Base-by-base conservation (phyloP, 202 grass and related monocot species). In the Eragrostis tef region DNA sequence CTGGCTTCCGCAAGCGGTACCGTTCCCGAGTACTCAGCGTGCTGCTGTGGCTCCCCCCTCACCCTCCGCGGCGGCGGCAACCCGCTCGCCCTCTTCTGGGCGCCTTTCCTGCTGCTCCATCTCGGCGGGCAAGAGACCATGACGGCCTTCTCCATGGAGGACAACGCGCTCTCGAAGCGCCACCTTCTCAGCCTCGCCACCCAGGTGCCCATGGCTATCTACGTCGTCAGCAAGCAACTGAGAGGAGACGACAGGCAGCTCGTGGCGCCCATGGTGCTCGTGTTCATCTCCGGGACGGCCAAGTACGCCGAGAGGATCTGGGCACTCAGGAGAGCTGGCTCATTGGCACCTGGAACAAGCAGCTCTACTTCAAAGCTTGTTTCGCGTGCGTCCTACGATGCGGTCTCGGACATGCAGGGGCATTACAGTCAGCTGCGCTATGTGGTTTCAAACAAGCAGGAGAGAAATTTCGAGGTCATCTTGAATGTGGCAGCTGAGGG, bases 161-260 rank as follows among this genome's bases (percentile, higher is more conserved):
- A n/a, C n/a, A n/a, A 84, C 11, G 21, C 54, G 25, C 86, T 84
- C 5, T 88, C 69, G 86, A 78, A 73, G 74, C 60, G 86, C 52
- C 81, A 84, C 26, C 67, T 84, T 27, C 56, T 88, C 16, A 71
- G 67, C 26, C 67, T 84, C 3, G 47, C 45, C 8, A 59, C 66
- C 16, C 86, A 88, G 50, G 67, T 74, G 5, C 24, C 7, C 0
- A 10, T 60, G 10, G 81, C 74, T 13, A 50, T 60, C 31, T 82
- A 79, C 2, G 64, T 79, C 59, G 50, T 27, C 20, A 13, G 47
- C 15, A 86, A 48, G n/a, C 58, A 74, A 56, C 45, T 0, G 24
- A n/a, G 59, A 11, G 17, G 11, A 7, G 6, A 46, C 6, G 11
- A 74, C 16, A 13, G 14, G 29, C 72, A 29, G 29, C 60, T 70